phyloP scores from a whole-genome alignment of 176 grass and related monocot species.

The Aegilops umbellulata region DNA sequence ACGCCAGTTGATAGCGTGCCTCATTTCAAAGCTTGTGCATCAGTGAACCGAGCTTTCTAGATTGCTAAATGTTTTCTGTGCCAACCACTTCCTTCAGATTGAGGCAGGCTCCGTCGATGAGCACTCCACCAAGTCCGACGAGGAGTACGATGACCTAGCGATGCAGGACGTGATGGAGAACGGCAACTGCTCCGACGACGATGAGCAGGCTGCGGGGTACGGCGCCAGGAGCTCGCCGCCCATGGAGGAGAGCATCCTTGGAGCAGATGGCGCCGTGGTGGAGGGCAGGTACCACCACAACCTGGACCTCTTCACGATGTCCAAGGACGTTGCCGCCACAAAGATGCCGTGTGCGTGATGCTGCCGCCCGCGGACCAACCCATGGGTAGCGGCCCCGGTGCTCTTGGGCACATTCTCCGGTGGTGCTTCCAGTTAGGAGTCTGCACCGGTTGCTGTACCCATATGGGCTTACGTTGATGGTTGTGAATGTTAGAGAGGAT shows the following conservation, averaged over 20 bases:
- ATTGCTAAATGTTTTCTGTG: neutral
- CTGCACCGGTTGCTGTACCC: slow-evolving; percentile 1
- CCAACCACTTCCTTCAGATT: slow-evolving; percentile 41
- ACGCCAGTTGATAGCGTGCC: neutral
- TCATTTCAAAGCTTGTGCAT: neutral
- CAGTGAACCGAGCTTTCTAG: neutral
- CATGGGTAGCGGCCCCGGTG: neutral
- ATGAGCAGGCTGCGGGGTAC: slow-evolving; percentile 23
- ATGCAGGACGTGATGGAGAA: slow-evolving; percentile 62
- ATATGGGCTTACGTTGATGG: neutral
- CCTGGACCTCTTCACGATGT: slow-evolving; percentile 50
- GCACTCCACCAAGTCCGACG: slow-evolving; percentile 77
- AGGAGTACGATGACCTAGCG: slow-evolving; percentile 87
- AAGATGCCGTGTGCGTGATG: slow-evolving; percentile 10
- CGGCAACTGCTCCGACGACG: slow-evolving; percentile 43
- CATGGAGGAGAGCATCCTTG: neutral
- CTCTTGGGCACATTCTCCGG: neutral
- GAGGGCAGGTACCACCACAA: slow-evolving; percentile 31
- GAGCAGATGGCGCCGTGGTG: neutral
- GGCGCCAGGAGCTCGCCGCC: neutral
- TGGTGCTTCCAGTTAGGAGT: neutral
- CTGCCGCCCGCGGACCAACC: neutral
- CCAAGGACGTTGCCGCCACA: slow-evolving; percentile 19
- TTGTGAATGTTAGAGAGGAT: neutral
- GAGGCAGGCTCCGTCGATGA: slow-evolving; percentile 90